Base-by-base conservation (phyloP, 805 yeast genomes). In the Ogataea haglerorum region DNA sequence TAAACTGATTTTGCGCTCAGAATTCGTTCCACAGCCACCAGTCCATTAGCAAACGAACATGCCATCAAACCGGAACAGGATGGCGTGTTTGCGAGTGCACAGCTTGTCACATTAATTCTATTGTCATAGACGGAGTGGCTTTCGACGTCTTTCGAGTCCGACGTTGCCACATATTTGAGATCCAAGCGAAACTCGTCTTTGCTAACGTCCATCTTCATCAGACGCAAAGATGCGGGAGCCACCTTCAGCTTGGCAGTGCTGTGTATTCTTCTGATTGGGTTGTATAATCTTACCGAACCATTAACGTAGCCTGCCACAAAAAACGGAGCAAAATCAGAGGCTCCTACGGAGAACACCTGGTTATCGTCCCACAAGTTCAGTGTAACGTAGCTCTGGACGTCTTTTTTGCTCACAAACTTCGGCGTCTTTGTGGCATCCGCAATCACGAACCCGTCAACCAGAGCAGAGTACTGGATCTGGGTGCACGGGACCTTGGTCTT, bases 21-120 rank as follows among this genome's bases (percentile, higher is more conserved):
- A 12, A 63, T 35, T 18, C 54, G 45, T 35, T 63, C 67, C 6
- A 62, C 42, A 6, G 56, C 51, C 16, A 63, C 42, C 29, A 63
- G 38, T 5, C 67, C 67, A 38, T 50, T 53, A 5, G 50, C 59
- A 49, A 54, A 61, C n/a, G 45, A 28, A 13, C 54, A 49, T 15
- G 56, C 46, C 10, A 55, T 30, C 36, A 55, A 34, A 5, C 60
- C 48, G 9, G 54, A 30, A 27, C 45, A 38, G 4, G 45, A 25
- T 3, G 38, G 45, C 10, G 47, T 40, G 27, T 52, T 49, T n/a
- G 50, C 45, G 13, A 53, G 43, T 4, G 42, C 34, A 22, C 54
- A 46, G n/a, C 54, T 47, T 3, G 49, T 49, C 14, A 53, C 48
- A 17, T 41, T 42, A n/a, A 54, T 12, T 7, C 52, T 51, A 23